Conservation (phyloP, 139 green algal species). For the Chlamydomonas asymmetrica region DNA sequence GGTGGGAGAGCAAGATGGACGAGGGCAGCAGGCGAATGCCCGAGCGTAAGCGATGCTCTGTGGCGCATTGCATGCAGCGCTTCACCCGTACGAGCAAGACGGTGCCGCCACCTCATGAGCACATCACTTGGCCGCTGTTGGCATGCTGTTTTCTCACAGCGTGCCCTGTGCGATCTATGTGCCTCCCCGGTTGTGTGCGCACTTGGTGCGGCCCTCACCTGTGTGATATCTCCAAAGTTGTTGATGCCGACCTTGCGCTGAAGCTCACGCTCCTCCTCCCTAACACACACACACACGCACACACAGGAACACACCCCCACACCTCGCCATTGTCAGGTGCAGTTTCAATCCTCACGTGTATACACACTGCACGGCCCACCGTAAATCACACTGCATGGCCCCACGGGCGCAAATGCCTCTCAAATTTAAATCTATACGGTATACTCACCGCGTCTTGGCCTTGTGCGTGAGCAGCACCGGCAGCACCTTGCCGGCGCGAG, state of each 20-base stretch:
- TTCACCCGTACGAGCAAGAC: constrained; percentile 1
- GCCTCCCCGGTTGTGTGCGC: background rate
- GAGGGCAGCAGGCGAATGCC: too few relatives aligned
- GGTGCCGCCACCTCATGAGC: constrained; percentile 36
- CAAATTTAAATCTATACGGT: constrained; percentile 20
- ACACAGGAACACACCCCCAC: background rate
- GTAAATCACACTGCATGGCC: background rate
- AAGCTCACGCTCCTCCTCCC: constrained; percentile 45
- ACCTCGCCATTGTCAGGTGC: background rate
- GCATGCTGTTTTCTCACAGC: background rate
- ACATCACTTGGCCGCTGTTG: constrained; percentile 46
- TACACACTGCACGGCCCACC: background rate
- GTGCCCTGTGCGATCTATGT: background rate
- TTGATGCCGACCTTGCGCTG: constrained; percentile 47
- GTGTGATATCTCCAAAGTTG: constrained; percentile 56
- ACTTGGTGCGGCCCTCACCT: constrained; percentile 39
- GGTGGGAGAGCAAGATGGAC: too few relatives aligned
- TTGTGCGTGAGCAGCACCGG: constrained; percentile 67
- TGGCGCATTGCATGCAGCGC: background rate
- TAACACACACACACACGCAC: background rate
- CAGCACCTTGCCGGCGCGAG: constrained; percentile 56
- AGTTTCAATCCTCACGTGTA: background rate
- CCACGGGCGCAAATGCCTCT: background rate
- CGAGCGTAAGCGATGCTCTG: too few relatives aligned
- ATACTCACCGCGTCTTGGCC: constrained; percentile 33